Evolutionary conservation across 1,284 basidiomycete genomes (phyloP), one percentile per base, ranked within the genome.

Genomic region (Cryptococcus wingfieldii): DNA sequence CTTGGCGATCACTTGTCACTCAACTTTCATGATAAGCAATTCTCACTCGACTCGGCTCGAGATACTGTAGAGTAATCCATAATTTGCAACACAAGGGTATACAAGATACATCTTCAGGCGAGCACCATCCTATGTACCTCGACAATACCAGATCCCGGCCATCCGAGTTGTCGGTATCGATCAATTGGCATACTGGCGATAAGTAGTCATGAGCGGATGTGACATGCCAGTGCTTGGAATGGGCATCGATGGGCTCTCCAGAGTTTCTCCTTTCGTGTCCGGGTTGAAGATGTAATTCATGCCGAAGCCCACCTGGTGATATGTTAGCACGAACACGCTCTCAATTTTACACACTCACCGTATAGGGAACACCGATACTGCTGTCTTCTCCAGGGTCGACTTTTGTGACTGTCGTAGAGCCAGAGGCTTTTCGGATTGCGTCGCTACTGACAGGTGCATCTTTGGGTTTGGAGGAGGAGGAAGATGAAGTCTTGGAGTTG

Each of bases 231-330:
- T 54, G 38, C 64, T 68, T 3, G 67, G 65, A 13, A 66, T 67
- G 10, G 46, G 41, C 43, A 51, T 52, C n/a, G 62, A 50, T 5
- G 51, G 46, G 2, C 51, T 34, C 9, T 62, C 58, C 16, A 68
- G 47, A 28, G 60, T 39, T n/a, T 60, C 62, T 25, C 49, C 49
- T 12, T 50, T 54, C 18, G 51, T 38, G 16, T 60, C 42, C 1
- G 52, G 52, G 19, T 62, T 60, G 52, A 66, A 61, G 48, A 71
- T 69, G 39, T 71, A 71, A 45, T 68, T 63, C 68, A 71, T 67
- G 7, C 68, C 68, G 42, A 69, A 62, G 5, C 65, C 67, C 18
- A 65, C 47, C 64, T 66, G 54, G 16, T 5, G 8, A n/a, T n/a
- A n/a, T 23, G 18, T 54, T 27, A 48, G 28, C 12, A 13, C 41